phyloP scores from a whole-genome alignment of 2,329 filamentous ascomycete genomes.

The Verticillium isaacii region DNA sequence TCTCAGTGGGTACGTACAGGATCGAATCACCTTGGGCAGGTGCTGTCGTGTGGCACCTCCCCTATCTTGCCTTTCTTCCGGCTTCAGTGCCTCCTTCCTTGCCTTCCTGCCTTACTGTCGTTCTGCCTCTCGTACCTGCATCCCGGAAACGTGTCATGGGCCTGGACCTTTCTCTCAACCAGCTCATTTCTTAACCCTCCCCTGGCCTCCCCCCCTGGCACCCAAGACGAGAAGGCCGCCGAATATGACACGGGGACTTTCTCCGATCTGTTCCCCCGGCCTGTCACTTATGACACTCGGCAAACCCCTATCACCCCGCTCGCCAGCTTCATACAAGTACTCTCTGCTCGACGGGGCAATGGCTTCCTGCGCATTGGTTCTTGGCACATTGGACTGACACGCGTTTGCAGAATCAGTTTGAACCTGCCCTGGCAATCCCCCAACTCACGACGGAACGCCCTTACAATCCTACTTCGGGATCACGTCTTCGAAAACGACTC shows the following conservation, averaged over 20 bases:
- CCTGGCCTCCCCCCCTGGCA: background rate
- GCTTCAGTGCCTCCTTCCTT: too few relatives aligned
- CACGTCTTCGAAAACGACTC: background rate
- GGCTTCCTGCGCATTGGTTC: too few relatives aligned
- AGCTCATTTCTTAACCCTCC: background rate
- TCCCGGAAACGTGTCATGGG: background rate
- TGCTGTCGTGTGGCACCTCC: background rate
- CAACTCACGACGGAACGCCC: too few relatives aligned
- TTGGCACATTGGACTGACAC: too few relatives aligned
- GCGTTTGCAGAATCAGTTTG: too few relatives aligned
- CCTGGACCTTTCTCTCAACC: background rate
- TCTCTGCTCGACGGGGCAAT: too few relatives aligned
- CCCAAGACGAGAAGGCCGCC: background rate
- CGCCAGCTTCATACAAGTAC: too few relatives aligned
- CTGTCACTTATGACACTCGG: background rate
- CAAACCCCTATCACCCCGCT: background rate
- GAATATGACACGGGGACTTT: background rate
- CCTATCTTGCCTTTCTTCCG: background rate
- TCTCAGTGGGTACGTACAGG: background rate
- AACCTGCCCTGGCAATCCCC: too few relatives aligned
- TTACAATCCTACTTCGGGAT: background rate
- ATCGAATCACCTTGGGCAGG: background rate
- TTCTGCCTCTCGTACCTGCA: background rate
- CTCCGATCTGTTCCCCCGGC: background rate
- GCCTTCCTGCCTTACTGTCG: too few relatives aligned